Evolutionary conservation across 108 stramenopile genomes (phyloP), one percentile per base, ranked within the genome.

Genomic region (Pseudonitzschia pungens): DNA sequence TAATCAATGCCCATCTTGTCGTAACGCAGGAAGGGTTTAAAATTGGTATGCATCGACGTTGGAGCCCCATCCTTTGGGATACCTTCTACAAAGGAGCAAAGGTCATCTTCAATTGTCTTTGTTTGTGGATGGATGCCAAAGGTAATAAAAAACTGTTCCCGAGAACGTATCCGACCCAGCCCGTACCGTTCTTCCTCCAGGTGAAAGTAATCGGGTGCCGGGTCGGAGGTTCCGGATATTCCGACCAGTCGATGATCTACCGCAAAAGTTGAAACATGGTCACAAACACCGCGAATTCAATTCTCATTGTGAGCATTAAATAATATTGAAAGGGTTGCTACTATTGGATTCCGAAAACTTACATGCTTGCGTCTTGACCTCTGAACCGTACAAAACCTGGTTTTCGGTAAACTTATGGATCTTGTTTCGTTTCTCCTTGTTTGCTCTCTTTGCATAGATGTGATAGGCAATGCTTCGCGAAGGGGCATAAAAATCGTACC

Each of bases 401-500:
- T 90, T 77, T 70, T 80, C 65, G 44, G 58, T 67, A 54, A 81
- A 86, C 16, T 32, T 56, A 28, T 24, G 66, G 45, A 69, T 60
- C 10, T 53, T 62, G 53, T 69, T 14, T 54, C 77, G 64, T 11
- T 68, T 72, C 32, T 57, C 54, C n/a, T 0, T 16, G 31, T 69
- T 68, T 33, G 24, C 51, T 10, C 41, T 62, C 14, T 7, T 58
- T 36, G 53, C 67, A 72, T 72, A 78, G 68, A 65, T 78, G 53
- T 87, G 85, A 73, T 86, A 92, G 21, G 75, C 58, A 15, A 92
- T 84, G 40, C 65, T 78, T 48, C 63, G 65, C 53, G 60, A 72
- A 0, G 87, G 88, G 22, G 92, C 83, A 73, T 92, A 92, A 69
- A 83, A 89, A 58, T 92, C 92, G 70, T 92, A 92, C 8, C 92